Evolutionary conservation across 257 asterid genomes (phyloP).

Genomic region (Dorcoceras hygrometricum): DNA sequence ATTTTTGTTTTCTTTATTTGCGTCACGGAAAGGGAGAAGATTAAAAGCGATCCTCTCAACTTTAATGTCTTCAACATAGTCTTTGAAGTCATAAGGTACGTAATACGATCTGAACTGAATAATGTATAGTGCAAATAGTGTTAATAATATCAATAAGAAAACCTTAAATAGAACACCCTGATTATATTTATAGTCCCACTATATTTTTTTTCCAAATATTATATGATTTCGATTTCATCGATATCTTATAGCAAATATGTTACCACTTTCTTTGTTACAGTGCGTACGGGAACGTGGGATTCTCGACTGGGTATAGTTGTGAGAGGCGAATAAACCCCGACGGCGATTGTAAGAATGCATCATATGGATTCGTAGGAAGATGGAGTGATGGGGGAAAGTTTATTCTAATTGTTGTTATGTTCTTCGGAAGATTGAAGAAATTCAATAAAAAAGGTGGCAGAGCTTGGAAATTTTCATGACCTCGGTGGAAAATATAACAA

Average conservation of each 20-base stretch:
- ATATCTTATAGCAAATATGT: too few relatives aligned
- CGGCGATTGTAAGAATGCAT: conserved; percentile 32
- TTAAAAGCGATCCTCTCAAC: conserved; percentile 53
- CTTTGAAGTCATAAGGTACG: conserved; percentile 53
- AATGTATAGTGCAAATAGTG: neutral
- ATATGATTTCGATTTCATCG: too few relatives aligned
- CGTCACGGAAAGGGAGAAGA: conserved; percentile 39
- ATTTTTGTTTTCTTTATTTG: conserved; percentile 44
- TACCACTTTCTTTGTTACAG: conserved; percentile 25
- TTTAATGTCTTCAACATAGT: conserved; percentile 46
- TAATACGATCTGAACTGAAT: neutral
- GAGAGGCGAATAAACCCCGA: conserved; percentile 28
- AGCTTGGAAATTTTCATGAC: conserved; percentile 38
- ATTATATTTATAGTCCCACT: too few relatives aligned
- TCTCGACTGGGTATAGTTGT: conserved; percentile 55
- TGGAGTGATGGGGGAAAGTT: conserved; percentile 51
- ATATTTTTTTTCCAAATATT: too few relatives aligned
- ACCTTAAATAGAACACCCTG: too few relatives aligned
- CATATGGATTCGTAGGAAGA: conserved; percentile 49
- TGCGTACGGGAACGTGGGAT: conserved; percentile 62
- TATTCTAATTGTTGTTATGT: conserved; percentile 49
- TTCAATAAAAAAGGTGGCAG: conserved; percentile 33
- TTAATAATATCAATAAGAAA: too few relatives aligned
- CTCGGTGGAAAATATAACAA: neutral
- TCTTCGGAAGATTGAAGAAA: conserved; percentile 54